phyloP scores from a whole-genome alignment of 352 stramenopile species.

The Pythium grandisporangium region DNA sequence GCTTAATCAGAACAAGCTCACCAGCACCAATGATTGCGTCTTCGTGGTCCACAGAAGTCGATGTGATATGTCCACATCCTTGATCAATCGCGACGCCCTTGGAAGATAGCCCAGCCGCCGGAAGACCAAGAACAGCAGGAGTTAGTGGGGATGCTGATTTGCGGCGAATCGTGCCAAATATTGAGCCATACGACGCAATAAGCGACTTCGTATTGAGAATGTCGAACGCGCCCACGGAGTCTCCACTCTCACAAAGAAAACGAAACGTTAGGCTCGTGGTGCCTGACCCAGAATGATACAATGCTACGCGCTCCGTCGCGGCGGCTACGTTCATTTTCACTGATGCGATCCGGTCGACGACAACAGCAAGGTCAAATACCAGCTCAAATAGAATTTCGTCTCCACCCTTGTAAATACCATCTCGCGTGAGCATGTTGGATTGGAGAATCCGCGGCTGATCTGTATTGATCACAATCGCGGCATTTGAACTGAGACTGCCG shows the following conservation, averaged over 20 bases:
- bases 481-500: slow-evolving; percentile 24
- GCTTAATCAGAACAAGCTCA: slow-evolving; percentile 46
- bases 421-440: slow-evolving; percentile 34
- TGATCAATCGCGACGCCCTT: slow-evolving; percentile 58
- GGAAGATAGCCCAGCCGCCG: slow-evolving; percentile 20
- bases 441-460: slow-evolving; percentile 27
- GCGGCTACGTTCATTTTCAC: slow-evolving; percentile 24
- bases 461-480: slow-evolving; percentile 40
- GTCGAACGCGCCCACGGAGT: slow-evolving; percentile 36
- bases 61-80: slow-evolving; percentile 17
- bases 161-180: slow-evolving; percentile 38
- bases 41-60: slow-evolving; percentile 35
- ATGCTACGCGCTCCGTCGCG: slow-evolving; percentile 20
- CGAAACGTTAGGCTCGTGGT: slow-evolving; percentile 38
- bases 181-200: slow-evolving; percentile 24
- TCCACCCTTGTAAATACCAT: slow-evolving; percentile 45
- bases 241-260: slow-evolving; percentile 22
- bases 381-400: slow-evolving; percentile 37
- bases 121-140: slow-evolving; percentile 29
- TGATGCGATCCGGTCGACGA: slow-evolving; percentile 20
- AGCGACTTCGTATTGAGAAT: slow-evolving; percentile 22
- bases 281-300: slow-evolving; percentile 35
- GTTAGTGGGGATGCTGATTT: slow-evolving; percentile 23
- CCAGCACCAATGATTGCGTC: slow-evolving; percentile 39
- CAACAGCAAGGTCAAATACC: slow-evolving; percentile 42